These are phyloP conservation scores for Suhomyces emberorum DNA, from an alignment of 805 yeast genomes.

Conservation along the genomic window DNA sequence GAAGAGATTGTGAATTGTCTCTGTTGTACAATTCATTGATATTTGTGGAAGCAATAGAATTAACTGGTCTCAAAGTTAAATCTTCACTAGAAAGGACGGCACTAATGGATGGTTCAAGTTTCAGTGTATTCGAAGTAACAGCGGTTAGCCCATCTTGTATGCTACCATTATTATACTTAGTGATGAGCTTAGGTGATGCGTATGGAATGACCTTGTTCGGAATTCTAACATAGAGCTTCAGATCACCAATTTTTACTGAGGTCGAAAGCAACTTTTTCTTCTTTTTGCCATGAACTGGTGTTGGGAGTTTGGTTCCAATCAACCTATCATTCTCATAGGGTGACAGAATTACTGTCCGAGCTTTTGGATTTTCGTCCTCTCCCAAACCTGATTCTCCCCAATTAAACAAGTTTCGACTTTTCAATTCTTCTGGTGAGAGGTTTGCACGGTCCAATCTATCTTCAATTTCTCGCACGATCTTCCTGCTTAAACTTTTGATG, in stretches of 20 bases:
- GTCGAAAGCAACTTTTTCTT: constrained; percentile 36
- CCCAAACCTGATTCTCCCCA: not conserved
- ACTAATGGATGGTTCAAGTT: constrained; percentile 1
- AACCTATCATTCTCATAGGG: constrained; percentile 18
- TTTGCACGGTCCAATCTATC: constrained; percentile 22
- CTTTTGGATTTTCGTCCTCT: not conserved
- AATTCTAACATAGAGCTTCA: constrained; percentile 30
- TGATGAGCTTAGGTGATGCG: constrained; percentile 35
- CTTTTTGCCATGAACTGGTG: constrained; percentile 31
- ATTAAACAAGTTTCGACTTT: constrained; percentile 22
- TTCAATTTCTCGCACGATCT: constrained; percentile 37
- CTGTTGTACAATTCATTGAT: constrained; percentile 33
- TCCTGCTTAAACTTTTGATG: constrained; percentile 24
- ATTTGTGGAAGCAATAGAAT: constrained; percentile 13
- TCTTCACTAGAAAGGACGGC: constrained; percentile 5
- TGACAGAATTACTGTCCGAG: not conserved
- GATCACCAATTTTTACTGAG: constrained; percentile 30
- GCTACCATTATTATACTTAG: constrained; percentile 31
- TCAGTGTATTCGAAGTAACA: not conserved
- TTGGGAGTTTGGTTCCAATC: constrained; percentile 24
- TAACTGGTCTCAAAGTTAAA: constrained; percentile 15
- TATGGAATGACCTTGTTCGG: constrained; percentile 35
- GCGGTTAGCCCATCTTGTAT: constrained; percentile 5
- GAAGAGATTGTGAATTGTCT: constrained; percentile 18
- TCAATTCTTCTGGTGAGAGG: constrained; percentile 25